Evolutionary conservation across 1,139 yeast species (phyloP).

Genomic region (Magnusiomyces fungicola): DNA sequence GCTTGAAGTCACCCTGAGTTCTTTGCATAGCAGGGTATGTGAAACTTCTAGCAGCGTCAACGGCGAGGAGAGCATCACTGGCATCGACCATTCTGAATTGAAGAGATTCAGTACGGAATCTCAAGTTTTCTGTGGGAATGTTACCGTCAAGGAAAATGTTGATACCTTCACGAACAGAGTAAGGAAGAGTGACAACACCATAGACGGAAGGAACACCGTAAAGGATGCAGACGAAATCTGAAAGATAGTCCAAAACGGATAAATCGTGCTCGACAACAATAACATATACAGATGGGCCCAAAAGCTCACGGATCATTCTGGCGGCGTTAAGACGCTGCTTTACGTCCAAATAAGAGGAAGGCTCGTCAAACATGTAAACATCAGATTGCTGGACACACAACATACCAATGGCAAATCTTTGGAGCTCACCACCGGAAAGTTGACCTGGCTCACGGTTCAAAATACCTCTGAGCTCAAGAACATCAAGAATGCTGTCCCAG

Average conservation of each 20-base stretch:
- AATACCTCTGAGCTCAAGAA: conserved; percentile 66
- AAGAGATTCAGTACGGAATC: conserved; percentile 91
- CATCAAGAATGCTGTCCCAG: conserved; percentile 53
- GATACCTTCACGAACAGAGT: conserved; percentile 97
- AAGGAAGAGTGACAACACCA: conserved; percentile 94
- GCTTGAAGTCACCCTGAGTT: conserved; percentile 93
- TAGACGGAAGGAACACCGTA: conserved; percentile 98
- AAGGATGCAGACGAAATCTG: conserved; percentile 91
- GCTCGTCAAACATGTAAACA: conserved; percentile 98
- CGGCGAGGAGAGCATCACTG: conserved; percentile 55
- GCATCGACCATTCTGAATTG: conserved; percentile 95
- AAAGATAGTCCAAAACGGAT: conserved; percentile 90
- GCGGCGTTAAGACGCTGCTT: conserved; percentile 99
- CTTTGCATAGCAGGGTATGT: conserved; percentile 74
- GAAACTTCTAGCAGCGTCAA: conserved; percentile 74
- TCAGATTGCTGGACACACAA: conserved; percentile 92
- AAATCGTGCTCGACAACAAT: conserved; percentile 98
- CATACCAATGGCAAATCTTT: conserved; percentile 96
- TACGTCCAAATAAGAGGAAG: conserved; percentile 95
- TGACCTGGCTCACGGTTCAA: conserved; percentile 79
- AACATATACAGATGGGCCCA: conserved; percentile 67
- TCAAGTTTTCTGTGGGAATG: conserved; percentile 91
- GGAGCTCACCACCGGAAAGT: conserved; percentile 96
- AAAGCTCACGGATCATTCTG: conserved; percentile 76
- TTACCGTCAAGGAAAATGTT: conserved; percentile 97